Conservation (phyloP, 768 basidiomycete species). For the Trametes punicea region DNA sequence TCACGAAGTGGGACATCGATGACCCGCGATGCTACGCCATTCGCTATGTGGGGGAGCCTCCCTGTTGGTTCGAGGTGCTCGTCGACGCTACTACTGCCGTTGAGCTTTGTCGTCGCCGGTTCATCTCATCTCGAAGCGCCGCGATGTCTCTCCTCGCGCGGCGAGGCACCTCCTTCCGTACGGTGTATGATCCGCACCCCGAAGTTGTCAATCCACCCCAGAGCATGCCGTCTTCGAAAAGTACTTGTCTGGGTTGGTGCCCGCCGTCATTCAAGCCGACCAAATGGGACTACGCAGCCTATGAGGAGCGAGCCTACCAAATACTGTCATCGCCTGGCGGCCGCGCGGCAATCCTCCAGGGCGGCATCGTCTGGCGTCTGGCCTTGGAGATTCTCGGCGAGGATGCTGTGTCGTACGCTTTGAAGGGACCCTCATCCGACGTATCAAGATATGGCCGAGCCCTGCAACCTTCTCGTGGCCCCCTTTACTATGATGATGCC, state of each 20-base stretch:
- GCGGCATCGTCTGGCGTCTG: slow-evolving; percentile 8
- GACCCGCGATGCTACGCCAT: neutral
- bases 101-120: neutral
- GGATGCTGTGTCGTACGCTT: neutral
- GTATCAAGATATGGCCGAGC: neutral
- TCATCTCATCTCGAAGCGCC: neutral
- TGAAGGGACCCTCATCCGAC: neutral
- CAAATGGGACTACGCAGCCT: neutral
- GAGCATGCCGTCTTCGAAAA: neutral
- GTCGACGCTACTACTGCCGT: neutral
- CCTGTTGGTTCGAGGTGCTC: neutral
- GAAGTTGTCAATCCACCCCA: neutral
- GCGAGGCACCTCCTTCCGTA: neutral
- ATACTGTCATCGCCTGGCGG: neutral
- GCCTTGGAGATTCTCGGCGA: neutral
- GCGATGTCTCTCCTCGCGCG: neutral
- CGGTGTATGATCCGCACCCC: neutral
- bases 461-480: neutral
- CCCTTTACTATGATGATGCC: neutral
- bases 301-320: neutral
- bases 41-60: neutral
- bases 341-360: slow-evolving; percentile 2
- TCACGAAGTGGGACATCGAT: neutral
- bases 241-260: neutral
- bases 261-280: neutral